Base-by-base conservation (phyloP, 176 grass and related monocot genomes). In the Phyllostachys edulis region DNA sequence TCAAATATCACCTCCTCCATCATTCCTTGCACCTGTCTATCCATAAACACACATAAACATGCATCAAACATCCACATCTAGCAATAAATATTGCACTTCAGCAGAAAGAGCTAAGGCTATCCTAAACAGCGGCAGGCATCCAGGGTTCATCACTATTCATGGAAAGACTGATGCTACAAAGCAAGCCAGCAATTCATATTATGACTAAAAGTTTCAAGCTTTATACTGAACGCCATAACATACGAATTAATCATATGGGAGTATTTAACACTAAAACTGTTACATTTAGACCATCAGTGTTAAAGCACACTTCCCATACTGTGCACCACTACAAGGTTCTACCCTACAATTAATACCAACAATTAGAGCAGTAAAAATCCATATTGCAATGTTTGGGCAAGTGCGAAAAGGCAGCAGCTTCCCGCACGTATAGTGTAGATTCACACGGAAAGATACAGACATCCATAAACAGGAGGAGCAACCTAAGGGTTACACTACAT, bases 1-100 rank as follows among this genome's bases (percentile, higher is more conserved):
- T 98, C 96, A 90, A 98, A 98, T 90, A 98, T 93, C 77, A 98
- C 96, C 83, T 98, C 96, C 32, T 94, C 89, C 82, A 95, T 88
- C 80, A 95, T 92, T 79, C 92, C 91, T 89, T 96, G 91, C 65
- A 95, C 96, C 96, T 98, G 70, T 88, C 75, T 87, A 82, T 29
- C 77, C 50, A 88, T 86, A 81, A 91, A 78, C 16, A 47, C 44
- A 80, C 17, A 17, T 51, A 68, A 81, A 36, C 37, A 76, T n/a
- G 23, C 8, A 87, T 85, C 67, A 90, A 23, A 29, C 69, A 75
- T 81, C 84, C 40, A 85, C 42, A 44, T n/a, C 6, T 81, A 34
- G 4, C 20, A 67, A 60, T 54, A 78, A 57, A 55, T 34, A 51
- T 80, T 37, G 21, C 5, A 60, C 39, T 68, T 60, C 3, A 20